These are phyloP conservation scores for Scenedesmus sp. DNA, from an alignment of 163 green algal genomes.

Conservation along the genomic window DNA sequence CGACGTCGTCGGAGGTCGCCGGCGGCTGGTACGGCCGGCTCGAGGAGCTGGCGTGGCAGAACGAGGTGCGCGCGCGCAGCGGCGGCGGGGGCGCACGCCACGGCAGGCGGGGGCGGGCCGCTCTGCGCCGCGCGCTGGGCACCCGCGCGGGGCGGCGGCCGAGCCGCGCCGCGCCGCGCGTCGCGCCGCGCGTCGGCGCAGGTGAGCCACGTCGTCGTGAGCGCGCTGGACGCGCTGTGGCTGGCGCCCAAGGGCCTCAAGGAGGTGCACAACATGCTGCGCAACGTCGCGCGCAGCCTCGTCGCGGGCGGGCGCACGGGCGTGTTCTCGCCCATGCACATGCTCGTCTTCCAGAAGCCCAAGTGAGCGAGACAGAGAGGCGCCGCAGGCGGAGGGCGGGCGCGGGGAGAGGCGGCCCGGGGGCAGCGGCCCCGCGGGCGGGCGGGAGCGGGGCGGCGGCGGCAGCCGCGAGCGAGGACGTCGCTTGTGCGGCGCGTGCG, in stretches of 20 bases:
- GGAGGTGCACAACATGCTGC: constrained; percentile 97
- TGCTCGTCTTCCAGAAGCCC: constrained; percentile 97
- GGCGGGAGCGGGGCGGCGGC: no score
- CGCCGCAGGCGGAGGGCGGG: no score
- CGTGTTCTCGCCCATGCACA: constrained; percentile 98
- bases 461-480: no score
- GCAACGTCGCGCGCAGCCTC: constrained; percentile 83
- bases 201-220: constrained; percentile 69
- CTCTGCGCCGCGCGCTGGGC: no score
- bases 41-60: constrained; percentile 53
- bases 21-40: constrained; percentile 68
- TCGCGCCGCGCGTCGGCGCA: background rate
- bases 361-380: no score
- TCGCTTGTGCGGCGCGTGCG: background rate
- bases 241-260: constrained; percentile 88
- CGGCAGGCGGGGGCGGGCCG: no score
- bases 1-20: constrained; percentile 59
- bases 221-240: constrained; percentile 73
- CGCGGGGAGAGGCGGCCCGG: no score
- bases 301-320: constrained; percentile 88
- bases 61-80: constrained; percentile 13
- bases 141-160: no score
- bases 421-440: no score
- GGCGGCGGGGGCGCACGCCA: background rate
- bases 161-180: no score